A percentile compares a stretch with the other conserved stretches of the same genome.
phyloP scores from a whole-genome alignment of 2,329 filamentous ascomycete species.

The Coleophoma crateriformis region DNA sequence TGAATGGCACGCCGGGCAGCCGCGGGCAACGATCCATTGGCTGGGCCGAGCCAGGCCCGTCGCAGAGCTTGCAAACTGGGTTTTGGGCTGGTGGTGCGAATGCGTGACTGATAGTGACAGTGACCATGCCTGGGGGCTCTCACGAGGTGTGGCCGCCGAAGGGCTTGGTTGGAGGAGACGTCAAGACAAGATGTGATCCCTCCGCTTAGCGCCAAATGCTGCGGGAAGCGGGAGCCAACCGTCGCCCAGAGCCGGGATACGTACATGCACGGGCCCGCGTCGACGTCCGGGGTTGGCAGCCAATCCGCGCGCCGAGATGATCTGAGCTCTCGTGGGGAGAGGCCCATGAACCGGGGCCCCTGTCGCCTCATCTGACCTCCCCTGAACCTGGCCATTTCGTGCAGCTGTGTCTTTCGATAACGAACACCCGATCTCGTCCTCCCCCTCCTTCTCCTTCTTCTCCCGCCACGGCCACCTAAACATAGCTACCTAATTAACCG shows the following conservation, averaged over 20 bases:
- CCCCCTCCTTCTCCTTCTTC: no score
- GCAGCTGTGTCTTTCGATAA: constrained; percentile 5
- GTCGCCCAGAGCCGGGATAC: neutral
- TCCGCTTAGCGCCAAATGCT: neutral
- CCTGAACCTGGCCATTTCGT: constrained; percentile 8
- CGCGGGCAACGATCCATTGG: no score
- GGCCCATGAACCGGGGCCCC: neutral
- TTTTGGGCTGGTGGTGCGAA: no score
- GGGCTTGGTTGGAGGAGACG: neutral
- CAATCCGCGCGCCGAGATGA: neutral
- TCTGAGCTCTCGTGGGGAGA: neutral
- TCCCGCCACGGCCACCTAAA: no score
- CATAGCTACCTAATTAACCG: constrained; percentile 3
- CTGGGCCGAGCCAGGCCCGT: no score
- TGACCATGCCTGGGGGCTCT: no score
- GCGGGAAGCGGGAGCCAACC: constrained; percentile 9
- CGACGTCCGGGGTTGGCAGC: neutral
- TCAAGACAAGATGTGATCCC: neutral
- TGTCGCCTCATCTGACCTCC: neutral
- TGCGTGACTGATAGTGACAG: no score
- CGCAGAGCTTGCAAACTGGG: no score
- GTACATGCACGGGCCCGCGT: neutral
- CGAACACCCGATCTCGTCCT: no score
- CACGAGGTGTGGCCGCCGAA: no score
- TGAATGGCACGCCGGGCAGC: no score